Conservation (phyloP, 768 basidiomycete species). For the Lenzites betulinus region DNA sequence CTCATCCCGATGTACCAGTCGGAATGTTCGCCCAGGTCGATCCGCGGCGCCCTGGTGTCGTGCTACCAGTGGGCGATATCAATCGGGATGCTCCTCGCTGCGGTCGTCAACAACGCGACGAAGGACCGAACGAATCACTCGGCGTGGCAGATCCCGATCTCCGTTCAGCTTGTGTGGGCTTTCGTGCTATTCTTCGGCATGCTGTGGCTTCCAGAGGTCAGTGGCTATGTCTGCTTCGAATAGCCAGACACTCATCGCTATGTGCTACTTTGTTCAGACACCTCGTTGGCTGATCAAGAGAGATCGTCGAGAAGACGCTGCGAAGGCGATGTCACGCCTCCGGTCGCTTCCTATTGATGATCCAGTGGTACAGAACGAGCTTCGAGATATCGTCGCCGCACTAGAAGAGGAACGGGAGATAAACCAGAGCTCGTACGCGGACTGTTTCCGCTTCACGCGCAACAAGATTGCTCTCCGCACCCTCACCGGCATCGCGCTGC, state of each 20-base stretch:
- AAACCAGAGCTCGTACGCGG: background rate
- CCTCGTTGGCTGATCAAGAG: constrained; percentile 75
- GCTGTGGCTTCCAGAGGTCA: constrained; percentile 60
- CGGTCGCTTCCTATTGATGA: constrained; percentile 31
- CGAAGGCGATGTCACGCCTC: constrained; percentile 49
- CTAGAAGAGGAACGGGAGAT: constrained; percentile 29
- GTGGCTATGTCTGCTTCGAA: constrained; percentile 7
- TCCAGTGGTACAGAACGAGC: constrained; percentile 33
- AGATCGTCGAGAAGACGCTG: constrained; percentile 57
- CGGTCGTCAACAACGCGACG: constrained; percentile 42
- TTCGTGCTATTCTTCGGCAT: constrained; percentile 68
- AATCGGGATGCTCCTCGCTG: constrained; percentile 70
- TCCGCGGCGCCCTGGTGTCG: constrained; percentile 31
- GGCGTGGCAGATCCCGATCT: constrained; percentile 69
- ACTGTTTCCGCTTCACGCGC: constrained; percentile 41
- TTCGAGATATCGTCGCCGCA: constrained; percentile 29
- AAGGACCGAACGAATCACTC: constrained; percentile 43
- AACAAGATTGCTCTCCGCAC: constrained; percentile 70
- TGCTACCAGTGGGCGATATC: constrained; percentile 59
- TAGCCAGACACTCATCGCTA: background rate
- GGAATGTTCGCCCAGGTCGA: constrained; percentile 65
- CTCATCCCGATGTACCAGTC: constrained; percentile 60
- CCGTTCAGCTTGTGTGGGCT: constrained; percentile 79
- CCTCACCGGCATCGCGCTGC: constrained; percentile 76
- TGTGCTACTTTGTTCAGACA: constrained; percentile 31